These are phyloP conservation scores for Brasilioporus rufonigricans DNA, from an alignment of 768 basidiomycete species.

Conservation along the genomic window DNA sequence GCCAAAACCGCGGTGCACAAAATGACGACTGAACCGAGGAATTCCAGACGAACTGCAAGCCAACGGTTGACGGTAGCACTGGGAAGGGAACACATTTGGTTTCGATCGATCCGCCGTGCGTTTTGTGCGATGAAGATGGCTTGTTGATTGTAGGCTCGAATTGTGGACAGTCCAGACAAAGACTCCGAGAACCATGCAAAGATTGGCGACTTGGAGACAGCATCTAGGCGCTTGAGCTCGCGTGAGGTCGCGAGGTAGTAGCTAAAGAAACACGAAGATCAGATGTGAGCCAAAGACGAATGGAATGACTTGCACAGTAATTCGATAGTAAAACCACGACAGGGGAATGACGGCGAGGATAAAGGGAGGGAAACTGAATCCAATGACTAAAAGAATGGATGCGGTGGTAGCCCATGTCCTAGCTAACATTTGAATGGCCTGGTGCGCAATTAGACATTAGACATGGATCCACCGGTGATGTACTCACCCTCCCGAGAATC, in stretches of 20 bases:
- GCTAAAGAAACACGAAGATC: constrained; percentile 34
- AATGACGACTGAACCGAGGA: constrained; percentile 80
- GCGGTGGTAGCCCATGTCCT: constrained; percentile 61
- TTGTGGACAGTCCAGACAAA: constrained; percentile 73
- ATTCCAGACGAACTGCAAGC: constrained; percentile 84
- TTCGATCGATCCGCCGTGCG: constrained; percentile 78
- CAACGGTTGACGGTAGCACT: constrained; percentile 78
- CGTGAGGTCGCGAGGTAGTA: constrained; percentile 88
- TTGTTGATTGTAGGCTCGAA: constrained; percentile 78
- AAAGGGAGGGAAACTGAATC: constrained; percentile 79
- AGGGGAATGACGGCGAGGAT: constrained; percentile 73
- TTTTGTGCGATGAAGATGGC: constrained; percentile 64
- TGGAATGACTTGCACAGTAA: constrained; percentile 62
- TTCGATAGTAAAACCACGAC: constrained; percentile 72
- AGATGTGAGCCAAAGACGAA: background rate
- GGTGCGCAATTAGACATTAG: background rate
- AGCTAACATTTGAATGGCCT: constrained; percentile 66
- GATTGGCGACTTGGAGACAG: constrained; percentile 87
- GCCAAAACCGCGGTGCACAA: constrained; percentile 67
- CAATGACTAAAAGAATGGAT: constrained; percentile 71
- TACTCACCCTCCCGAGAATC: constrained; percentile 60
- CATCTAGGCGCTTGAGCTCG: constrained; percentile 85
- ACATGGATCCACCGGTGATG: constrained; percentile 12
- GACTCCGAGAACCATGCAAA: constrained; percentile 88
- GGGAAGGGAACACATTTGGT: constrained; percentile 78